Evolutionary conservation across 345 rosid genomes (phyloP).

Genomic region (Hibiscus trionum): DNA sequence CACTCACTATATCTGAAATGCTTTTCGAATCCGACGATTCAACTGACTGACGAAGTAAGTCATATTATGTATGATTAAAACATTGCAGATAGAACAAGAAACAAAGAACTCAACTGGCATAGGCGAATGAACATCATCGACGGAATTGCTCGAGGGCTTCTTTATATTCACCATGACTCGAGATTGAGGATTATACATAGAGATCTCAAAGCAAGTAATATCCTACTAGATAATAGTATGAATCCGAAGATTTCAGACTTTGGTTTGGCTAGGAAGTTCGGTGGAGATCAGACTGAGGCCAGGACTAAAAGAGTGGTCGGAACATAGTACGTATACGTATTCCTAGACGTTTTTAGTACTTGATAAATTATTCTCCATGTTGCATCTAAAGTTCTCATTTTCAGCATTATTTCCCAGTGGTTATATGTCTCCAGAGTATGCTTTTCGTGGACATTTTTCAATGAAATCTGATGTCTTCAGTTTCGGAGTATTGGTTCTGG

Average conservation of each 20-base stretch:
- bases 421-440: conserved; percentile 9
- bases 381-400: background rate
- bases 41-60: background rate
- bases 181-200: background rate
- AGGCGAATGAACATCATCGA: background rate
- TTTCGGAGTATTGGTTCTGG: conserved; percentile 11
- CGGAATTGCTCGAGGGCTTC: background rate
- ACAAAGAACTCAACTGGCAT: background rate
- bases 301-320: conserved; percentile 6
- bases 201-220: background rate
- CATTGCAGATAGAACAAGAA: background rate
- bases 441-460: conserved; percentile 4
- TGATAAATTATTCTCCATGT: background rate
- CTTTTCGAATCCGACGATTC: background rate
- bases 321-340: background rate
- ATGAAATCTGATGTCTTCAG: conserved; percentile 12
- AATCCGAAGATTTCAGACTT: conserved; percentile 4
- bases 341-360: background rate
- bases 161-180: background rate
- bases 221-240: background rate
- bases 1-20: background rate
- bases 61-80: background rate
- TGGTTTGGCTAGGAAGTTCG: conserved; percentile 6
- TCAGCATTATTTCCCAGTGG: background rate
- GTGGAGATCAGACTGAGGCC: background rate